Evolutionary conservation across 768 basidiomycete genomes (phyloP).

Genomic region (Mycena filopes): DNA sequence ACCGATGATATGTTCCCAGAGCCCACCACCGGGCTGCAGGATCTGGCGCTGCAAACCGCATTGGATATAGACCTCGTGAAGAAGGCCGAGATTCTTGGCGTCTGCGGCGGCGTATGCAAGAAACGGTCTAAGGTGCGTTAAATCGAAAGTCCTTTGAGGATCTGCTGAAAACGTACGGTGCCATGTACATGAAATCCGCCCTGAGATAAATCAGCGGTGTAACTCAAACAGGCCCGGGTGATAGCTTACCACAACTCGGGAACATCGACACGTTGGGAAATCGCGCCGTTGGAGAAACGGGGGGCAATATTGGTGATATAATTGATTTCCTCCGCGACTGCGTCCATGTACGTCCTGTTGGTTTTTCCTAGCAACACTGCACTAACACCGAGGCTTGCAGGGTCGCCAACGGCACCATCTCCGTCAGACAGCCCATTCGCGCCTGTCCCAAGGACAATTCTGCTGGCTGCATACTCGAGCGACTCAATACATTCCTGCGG

Average conservation of each 20-base stretch:
- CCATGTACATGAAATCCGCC: conserved; percentile 55
- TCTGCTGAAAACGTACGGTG: conserved; percentile 24
- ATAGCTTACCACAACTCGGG: conserved; percentile 54
- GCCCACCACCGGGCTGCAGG: conserved; percentile 38
- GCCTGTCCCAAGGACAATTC: conserved; percentile 48
- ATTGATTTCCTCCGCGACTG: conserved; percentile 45
- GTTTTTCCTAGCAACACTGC: conserved; percentile 56
- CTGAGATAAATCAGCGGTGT: conserved; percentile 26
- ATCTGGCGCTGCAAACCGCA: conserved; percentile 52
- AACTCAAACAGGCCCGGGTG: background rate
- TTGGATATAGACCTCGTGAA: conserved; percentile 52
- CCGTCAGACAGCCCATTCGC: conserved; percentile 48
- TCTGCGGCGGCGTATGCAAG: conserved; percentile 53
- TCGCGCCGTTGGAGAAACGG: conserved; percentile 55
- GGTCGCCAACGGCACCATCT: conserved; percentile 57
- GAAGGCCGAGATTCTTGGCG: conserved; percentile 46
- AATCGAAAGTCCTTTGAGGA: too few species aligned
- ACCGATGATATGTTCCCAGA: conserved; percentile 51
- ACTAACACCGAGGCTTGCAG: conserved; percentile 59
- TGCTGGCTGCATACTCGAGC: conserved; percentile 51
- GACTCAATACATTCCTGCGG: conserved; percentile 37
- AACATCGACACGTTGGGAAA: conserved; percentile 52
- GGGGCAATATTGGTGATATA: conserved; percentile 50
- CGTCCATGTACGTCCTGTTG: conserved; percentile 42
- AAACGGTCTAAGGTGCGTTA: conserved; percentile 41